Evolutionary conservation across 306 rosid genomes (phyloP).

Genomic region (Sesbania bispinosa): DNA sequence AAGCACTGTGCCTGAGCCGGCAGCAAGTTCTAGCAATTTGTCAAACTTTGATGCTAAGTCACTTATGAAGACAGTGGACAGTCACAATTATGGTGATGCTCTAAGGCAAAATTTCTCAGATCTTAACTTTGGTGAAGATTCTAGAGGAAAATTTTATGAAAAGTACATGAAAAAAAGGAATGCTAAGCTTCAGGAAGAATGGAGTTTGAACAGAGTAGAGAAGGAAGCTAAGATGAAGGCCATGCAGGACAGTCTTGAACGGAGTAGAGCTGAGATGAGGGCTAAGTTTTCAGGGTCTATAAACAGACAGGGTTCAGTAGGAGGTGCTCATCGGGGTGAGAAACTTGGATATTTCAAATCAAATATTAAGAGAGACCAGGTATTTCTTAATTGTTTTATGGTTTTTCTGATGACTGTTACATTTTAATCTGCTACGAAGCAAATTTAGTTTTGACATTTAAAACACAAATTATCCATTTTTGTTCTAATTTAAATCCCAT

Average conservation of each 20-base stretch:
- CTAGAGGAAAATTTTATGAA: slow-evolving; percentile 86
- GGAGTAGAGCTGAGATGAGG: slow-evolving; percentile 77
- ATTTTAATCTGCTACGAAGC: slow-evolving; percentile 2
- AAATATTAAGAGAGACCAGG: slow-evolving; percentile 73
- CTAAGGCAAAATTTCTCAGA: slow-evolving; percentile 54
- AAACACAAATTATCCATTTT: slow-evolving; percentile 11
- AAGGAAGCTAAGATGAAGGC: slow-evolving; percentile 96
- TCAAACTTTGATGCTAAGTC: slow-evolving; percentile 37
- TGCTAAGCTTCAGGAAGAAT: slow-evolving; percentile 85
- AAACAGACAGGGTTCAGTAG: slow-evolving; percentile 50
- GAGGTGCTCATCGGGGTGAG: slow-evolving; percentile 61
- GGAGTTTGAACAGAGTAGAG: slow-evolving; percentile 79
- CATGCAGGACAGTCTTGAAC: slow-evolving; percentile 89
- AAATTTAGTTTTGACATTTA: slow-evolving; percentile 12
- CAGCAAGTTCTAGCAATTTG: slow-evolving; percentile 40
- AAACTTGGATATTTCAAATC: slow-evolving; percentile 72
- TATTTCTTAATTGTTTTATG: slow-evolving; percentile 30
- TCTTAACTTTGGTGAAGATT: slow-evolving; percentile 53
- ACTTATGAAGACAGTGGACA: slow-evolving; percentile 33
- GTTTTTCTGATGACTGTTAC: slow-evolving; percentile 26
- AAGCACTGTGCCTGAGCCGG: slow-evolving; percentile 36
- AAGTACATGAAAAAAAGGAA: slow-evolving; percentile 92
- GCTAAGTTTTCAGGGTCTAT: slow-evolving; percentile 71
- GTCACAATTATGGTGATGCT: slow-evolving; percentile 51
- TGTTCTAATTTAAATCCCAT: slow-evolving; percentile 19